Percentiles rank a stretch among this genome's conserved stretches.
Evolutionary conservation across 1,284 basidiomycete species (phyloP).

Genomic region (Pseudozyma hubeiensis): DNA sequence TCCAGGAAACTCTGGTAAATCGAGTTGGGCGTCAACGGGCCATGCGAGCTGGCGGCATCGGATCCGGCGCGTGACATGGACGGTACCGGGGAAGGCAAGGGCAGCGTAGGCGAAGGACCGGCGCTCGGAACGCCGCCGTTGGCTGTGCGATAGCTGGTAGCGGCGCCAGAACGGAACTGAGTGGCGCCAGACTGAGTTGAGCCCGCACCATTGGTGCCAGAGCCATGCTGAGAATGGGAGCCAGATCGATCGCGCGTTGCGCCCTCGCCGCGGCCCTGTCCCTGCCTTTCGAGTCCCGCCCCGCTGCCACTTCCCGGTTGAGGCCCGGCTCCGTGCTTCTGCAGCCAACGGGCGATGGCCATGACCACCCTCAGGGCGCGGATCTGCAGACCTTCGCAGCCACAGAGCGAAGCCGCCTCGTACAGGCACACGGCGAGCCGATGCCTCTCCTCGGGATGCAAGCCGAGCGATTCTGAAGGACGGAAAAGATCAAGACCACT

Average conservation of each 20-base stretch:
- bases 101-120: constrained; percentile 25
- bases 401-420: constrained; percentile 90
- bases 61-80: constrained; percentile 47
- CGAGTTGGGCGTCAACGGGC: constrained; percentile 45
- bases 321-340: constrained; percentile 43
- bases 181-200: constrained; percentile 5
- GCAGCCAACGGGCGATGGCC: constrained; percentile 53
- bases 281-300: constrained; percentile 22
- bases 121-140: constrained; percentile 13
- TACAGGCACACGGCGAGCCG: constrained; percentile 89
- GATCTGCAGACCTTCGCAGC: constrained; percentile 86
- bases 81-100: constrained; percentile 41
- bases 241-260: constrained; percentile 35
- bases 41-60: constrained; percentile 44
- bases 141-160: constrained; percentile 21
- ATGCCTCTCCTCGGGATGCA: constrained; percentile 75
- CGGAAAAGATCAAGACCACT: constrained; percentile 57
- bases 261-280: constrained; percentile 34
- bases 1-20: constrained; percentile 45
- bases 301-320: constrained; percentile 28
- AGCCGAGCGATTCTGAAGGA: constrained; percentile 47
- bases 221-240: constrained; percentile 23
- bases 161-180: constrained; percentile 15
- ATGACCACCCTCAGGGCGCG: constrained; percentile 71
- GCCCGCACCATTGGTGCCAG: constrained; percentile 25